Conservation (phyloP, 2,329 filamentous ascomycete species). For the Exophiala sideris region DNA sequence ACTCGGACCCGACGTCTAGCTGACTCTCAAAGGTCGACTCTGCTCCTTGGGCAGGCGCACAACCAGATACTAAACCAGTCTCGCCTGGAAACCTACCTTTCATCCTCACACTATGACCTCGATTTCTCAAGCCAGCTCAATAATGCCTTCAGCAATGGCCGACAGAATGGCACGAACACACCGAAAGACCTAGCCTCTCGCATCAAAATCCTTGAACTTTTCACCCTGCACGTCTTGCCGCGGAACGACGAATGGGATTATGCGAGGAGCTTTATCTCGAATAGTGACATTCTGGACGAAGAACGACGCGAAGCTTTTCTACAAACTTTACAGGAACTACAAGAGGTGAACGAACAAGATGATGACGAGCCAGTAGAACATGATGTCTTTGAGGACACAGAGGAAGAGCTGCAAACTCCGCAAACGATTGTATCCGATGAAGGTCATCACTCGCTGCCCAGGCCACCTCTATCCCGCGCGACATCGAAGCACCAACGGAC, state of each 20-base stretch:
- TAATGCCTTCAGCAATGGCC: constrained; percentile 34
- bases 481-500: constrained; percentile 48
- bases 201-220: constrained; percentile 90
- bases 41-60: constrained; percentile 84
- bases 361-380: constrained; percentile 12
- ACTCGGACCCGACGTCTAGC: not conserved
- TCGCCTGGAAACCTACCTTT: constrained; percentile 83
- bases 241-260: constrained; percentile 96
- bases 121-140: constrained; percentile 60
- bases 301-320: constrained; percentile 86
- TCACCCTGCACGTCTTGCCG: constrained; percentile 90
- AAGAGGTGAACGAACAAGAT: constrained; percentile 66
- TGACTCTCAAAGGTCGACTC: constrained; percentile 64
- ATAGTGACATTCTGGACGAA: constrained; percentile 84
- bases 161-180: constrained; percentile 67
- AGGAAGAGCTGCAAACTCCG: constrained; percentile 50
- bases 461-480: constrained; percentile 38
- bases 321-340: constrained; percentile 76
- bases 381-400: constrained; percentile 37
- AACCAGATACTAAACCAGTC: constrained; percentile 81
- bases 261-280: constrained; percentile 81
- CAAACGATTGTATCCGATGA: not conserved
- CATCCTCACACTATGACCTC: constrained; percentile 68
- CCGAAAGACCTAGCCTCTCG: constrained; percentile 79
- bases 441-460: not conserved